phyloP scores from a whole-genome alignment of 257 asterid species.

The Nicotiana benthamiana region DNA sequence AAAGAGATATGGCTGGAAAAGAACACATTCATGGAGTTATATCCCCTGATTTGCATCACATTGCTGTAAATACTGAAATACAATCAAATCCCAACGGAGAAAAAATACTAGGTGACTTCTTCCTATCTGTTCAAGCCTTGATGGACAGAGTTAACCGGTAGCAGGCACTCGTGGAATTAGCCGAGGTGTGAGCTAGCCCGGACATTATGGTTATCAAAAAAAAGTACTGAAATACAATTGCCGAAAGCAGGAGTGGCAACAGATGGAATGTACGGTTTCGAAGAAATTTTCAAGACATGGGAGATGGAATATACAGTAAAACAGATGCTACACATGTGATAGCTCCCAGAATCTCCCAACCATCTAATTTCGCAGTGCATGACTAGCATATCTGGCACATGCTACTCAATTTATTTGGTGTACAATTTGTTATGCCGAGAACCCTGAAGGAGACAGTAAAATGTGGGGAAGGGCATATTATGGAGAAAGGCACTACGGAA shows the following conservation, averaged over 20 bases:
- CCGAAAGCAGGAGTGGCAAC: neutral
- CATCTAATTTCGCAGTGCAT: neutral
- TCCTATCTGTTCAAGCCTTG: no score
- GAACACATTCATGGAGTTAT: slow-evolving; percentile 2
- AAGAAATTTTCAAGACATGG: neutral
- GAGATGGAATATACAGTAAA: neutral
- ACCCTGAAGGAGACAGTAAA: neutral
- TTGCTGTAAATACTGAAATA: neutral
- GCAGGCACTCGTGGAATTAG: no score
- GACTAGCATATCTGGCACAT: neutral
- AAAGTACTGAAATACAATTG: neutral
- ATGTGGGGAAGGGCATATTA: neutral
- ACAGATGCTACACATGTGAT: neutral
- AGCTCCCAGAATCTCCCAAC: neutral
- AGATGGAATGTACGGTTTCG: neutral
- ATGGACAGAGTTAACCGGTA: no score
- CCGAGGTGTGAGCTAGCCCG: no score
- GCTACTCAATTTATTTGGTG: neutral
- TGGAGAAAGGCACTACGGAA: neutral
- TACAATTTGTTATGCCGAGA: neutral
- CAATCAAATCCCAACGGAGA: neutral
- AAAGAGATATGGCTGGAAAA: neutral
- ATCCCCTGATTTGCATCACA: neutral
- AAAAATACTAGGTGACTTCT: no score
- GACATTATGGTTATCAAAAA: no score